These are phyloP conservation scores for Cymbopogon citratus DNA, from an alignment of 176 grass and related monocot genomes.

Conservation along the genomic window DNA sequence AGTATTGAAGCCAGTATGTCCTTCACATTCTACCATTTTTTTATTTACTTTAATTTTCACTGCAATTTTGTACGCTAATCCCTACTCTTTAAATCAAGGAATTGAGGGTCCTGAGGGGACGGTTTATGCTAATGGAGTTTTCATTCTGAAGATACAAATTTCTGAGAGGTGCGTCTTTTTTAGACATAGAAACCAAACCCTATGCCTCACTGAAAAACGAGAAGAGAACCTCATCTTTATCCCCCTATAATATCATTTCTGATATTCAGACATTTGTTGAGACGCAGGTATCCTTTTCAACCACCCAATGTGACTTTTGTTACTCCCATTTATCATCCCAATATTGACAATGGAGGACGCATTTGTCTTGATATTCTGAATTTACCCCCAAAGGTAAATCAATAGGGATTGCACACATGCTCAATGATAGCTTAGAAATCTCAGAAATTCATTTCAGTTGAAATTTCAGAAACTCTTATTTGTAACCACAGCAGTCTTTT, in stretches of 20 bases:
- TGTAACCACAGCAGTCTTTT: slow-evolving; percentile 8
- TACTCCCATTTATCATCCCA: slow-evolving; percentile 94
- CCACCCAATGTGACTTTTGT: slow-evolving; percentile 82
- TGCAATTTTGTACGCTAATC: slow-evolving; percentile 15
- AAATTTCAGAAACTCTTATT: not conserved
- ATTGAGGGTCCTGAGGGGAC: slow-evolving; percentile 71
- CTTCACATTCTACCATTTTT: not conserved
- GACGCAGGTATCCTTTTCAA: slow-evolving; percentile 86
- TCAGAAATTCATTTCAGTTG: not conserved
- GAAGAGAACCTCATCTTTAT: not conserved
- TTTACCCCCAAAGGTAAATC: slow-evolving; percentile 82
- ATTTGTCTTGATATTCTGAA: slow-evolving; percentile 98
- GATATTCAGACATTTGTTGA: slow-evolving; percentile 9
- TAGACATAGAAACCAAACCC: not conserved
- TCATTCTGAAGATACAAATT: slow-evolving; percentile 82
- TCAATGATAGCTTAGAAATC: not conserved
- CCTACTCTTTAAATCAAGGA: slow-evolving; percentile 27
- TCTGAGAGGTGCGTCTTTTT: slow-evolving; percentile 57
- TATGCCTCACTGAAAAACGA: not conserved
- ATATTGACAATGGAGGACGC: slow-evolving; percentile 89
- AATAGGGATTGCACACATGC: not conserved
- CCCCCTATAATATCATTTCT: slow-evolving; percentile 4
- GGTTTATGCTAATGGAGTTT: slow-evolving; percentile 74
- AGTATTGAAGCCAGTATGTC: slow-evolving; percentile 67
- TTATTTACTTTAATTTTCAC: not conserved